Evolutionary conservation across 345 rosid species (phyloP).

Genomic region (Moringa oleifera): DNA sequence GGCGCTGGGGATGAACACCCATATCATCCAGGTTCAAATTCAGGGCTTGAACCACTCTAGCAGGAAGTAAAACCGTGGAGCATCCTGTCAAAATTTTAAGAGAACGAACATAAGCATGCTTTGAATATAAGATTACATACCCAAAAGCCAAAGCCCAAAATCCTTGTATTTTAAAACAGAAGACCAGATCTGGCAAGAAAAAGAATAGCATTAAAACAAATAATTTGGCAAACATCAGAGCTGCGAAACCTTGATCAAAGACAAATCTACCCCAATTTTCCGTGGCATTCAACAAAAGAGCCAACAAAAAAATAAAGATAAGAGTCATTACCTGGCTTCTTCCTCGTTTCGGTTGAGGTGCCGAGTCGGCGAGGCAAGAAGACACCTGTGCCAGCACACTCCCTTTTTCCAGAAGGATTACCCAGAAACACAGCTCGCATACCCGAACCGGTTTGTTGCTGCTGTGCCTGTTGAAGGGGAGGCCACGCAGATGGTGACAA

Average conservation of each 20-base stretch:
- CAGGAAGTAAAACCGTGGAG: constrained; percentile 68
- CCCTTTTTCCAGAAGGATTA: constrained; percentile 34
- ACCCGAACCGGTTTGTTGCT: constrained; percentile 30
- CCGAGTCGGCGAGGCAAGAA: constrained; percentile 67
- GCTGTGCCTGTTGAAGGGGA: constrained; percentile 31
- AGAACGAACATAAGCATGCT: not conserved
- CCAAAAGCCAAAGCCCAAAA: not conserved
- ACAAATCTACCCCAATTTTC: too few species aligned
- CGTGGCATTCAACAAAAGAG: too few species aligned
- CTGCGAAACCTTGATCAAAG: not conserved
- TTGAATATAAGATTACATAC: not conserved
- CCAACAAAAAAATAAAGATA: not conserved
- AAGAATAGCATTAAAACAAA: not conserved
- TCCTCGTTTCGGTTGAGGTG: constrained; percentile 31
- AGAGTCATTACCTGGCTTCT: constrained; percentile 43
- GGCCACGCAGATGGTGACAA: constrained; percentile 60
- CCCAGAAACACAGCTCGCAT: constrained; percentile 64
- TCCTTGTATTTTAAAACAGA: not conserved
- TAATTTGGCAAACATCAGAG: not conserved
- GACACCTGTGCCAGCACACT: constrained; percentile 81
- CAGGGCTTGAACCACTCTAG: constrained; percentile 71
- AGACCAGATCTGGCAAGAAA: not conserved
- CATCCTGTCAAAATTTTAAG: constrained; percentile 15
- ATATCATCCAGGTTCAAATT: constrained; percentile 48
- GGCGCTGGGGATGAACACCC: constrained; percentile 25